Percentiles rank a stretch among this genome's conserved stretches.
Conservation (phyloP, 306 rosid genomes). For the Lagenaria siceraria region DNA sequence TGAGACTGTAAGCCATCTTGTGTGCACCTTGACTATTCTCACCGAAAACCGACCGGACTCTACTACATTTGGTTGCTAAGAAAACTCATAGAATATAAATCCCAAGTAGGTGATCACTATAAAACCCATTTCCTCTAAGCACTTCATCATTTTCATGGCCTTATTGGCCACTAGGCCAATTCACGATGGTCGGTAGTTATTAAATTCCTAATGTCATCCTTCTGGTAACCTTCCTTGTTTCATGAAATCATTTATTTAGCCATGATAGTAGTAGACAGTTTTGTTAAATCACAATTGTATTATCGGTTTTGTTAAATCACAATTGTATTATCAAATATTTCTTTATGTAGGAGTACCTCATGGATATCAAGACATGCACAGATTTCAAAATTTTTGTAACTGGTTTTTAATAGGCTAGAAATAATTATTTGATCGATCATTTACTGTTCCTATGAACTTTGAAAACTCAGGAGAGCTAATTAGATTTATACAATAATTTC, state of each 20-base stretch:
- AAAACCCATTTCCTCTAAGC: too few relatives aligned
- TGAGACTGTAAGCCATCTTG: too few relatives aligned
- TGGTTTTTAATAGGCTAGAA: background rate
- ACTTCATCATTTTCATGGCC: too few relatives aligned
- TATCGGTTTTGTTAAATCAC: background rate
- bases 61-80: too few relatives aligned
- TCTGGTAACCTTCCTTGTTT: background rate
- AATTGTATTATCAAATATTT: background rate
- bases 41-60: too few relatives aligned
- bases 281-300: background rate
- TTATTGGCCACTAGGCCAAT: too few relatives aligned
- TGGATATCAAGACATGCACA: background rate
- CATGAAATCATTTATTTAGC: background rate
- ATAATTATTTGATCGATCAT: background rate
- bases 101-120: too few relatives aligned
- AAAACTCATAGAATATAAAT: too few relatives aligned
- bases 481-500: background rate
- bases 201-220: background rate
- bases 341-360: background rate
- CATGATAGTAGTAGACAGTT: background rate
- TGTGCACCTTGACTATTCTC: too few relatives aligned
- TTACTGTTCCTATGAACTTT: background rate
- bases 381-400: background rate
- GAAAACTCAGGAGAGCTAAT: background rate
- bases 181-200: background rate